A percentile compares a stretch with the other conserved stretches of the same genome.
Conservation (phyloP, 1,284 basidiomycete species). For the Golubevia sp. region DNA sequence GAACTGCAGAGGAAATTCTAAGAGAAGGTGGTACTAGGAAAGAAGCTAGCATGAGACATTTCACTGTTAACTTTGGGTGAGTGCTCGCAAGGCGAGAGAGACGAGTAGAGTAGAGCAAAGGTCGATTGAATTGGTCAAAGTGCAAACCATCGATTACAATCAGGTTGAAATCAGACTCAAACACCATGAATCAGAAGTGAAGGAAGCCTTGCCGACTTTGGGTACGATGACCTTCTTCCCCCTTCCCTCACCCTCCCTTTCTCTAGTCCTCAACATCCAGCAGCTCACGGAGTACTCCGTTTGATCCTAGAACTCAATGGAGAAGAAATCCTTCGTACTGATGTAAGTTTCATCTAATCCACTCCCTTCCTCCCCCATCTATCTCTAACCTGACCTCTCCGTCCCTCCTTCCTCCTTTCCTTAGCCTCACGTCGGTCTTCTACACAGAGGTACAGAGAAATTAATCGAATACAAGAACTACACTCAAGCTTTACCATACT, state of each 20-base stretch:
- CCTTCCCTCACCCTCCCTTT: not conserved
- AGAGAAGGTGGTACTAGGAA: constrained; percentile 74
- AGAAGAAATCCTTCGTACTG: constrained; percentile 67
- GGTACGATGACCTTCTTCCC: constrained; percentile 66
- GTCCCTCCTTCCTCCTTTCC: constrained; percentile 50
- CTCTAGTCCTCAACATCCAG: constrained; percentile 81
- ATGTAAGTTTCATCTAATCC: constrained; percentile 2
- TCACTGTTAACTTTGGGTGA: constrained; percentile 61
- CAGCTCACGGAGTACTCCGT: constrained; percentile 96
- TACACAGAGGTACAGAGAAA: constrained; percentile 98
- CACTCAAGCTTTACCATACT: constrained; percentile 97
- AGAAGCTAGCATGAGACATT: constrained; percentile 74
- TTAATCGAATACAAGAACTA: constrained; percentile 99
- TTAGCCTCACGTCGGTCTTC: constrained; percentile 84
- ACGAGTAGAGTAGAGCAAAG: not conserved
- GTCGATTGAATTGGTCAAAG: too few species aligned
- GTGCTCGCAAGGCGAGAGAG: not conserved
- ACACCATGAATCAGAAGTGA: too few species aligned
- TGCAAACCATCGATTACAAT: too few species aligned
- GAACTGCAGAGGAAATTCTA: constrained; percentile 77
- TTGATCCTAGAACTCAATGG: constrained; percentile 98
- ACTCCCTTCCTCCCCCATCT: not conserved
- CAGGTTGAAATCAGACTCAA: too few species aligned
- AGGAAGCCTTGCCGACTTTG: constrained; percentile 74
- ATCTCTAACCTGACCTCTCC: constrained; percentile 80